Evolutionary conservation across 768 basidiomycete species (phyloP), one percentile per base, ranked within the genome.

Genomic region (Agrocybe pediades): DNA sequence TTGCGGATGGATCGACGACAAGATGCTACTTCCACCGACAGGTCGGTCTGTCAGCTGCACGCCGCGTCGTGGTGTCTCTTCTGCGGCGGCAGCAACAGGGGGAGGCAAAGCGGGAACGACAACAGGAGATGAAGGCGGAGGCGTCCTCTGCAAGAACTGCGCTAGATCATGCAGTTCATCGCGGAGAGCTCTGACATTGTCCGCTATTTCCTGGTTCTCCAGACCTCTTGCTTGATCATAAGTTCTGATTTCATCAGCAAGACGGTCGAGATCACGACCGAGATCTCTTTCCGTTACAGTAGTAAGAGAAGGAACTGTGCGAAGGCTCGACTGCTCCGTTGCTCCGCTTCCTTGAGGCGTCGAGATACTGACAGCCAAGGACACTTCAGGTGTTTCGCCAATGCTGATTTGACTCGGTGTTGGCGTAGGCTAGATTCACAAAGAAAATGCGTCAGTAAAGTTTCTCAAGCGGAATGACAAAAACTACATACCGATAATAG

Each of bases 151-250:
- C 16, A 88, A 67, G 55, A 76, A 80, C 24, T 82, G 72, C 0
- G 84, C 80, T 9, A 95, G 74, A 41, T 85, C 82, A 11, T 75
- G 76, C 2, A 96, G 71, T 58, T 90, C 85, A 30, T 86, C 76
- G 53, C 87, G 81, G 33, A 97, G 82, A 0, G 84, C 80, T 47
- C 81, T 80, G 3, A 96, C 75, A 62, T 88, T 85, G 42, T 82
- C 83, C 0, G 79, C 76, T 7, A 95, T 64, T 15, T 86, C 85
- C 23, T 81, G 75, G 25, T 77, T 81, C 58, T 95, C 89, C 2
- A 81, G 74, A 0, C 83, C 85, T 49, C 88, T 74, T 16, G 75
- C 72, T 26, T 79, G 73, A 59, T 92, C 84, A 51, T 76, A 77
- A 2, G 68, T 64, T 8, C 73, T 74, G 11, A 92, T 62, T 48